phyloP scores from a whole-genome alignment of 352 stramenopile species.

The Phytophthora capsici region DNA sequence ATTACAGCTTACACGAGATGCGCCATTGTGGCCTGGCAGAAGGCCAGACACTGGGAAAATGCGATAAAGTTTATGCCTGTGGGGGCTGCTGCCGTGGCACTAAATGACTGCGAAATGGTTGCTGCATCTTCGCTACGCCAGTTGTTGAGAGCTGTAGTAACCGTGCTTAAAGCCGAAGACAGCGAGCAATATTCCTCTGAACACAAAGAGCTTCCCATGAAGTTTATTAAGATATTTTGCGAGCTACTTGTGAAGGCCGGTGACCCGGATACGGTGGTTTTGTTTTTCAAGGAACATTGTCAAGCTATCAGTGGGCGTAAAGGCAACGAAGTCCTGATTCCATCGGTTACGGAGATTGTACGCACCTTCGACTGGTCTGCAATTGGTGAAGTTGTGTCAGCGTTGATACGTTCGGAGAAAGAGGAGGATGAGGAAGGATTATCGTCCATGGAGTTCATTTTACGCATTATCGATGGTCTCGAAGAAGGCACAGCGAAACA shows the following conservation, averaged over 20 bases:
- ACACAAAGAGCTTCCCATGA: not conserved
- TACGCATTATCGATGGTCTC: constrained; percentile 14
- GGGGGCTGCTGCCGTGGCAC: not conserved
- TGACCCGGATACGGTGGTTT: constrained; percentile 1
- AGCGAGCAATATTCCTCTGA: not conserved
- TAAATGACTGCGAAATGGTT: not conserved
- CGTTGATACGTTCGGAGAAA: not conserved
- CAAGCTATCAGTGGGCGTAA: not conserved
- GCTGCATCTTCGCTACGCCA: not conserved
- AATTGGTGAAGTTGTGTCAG: constrained; percentile 4
- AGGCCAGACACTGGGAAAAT: not conserved
- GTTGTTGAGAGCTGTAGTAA: constrained; percentile 3
- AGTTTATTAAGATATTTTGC: constrained; percentile 5
- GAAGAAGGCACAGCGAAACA: not conserved
- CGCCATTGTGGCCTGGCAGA: not conserved
- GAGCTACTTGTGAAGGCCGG: constrained; percentile 7
- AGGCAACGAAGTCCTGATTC: constrained; percentile 4
- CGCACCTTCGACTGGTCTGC: constrained; percentile 18
- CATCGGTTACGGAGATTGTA: constrained; percentile 9
- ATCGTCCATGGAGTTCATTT: constrained; percentile 3
- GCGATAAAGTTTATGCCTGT: constrained; percentile 11
- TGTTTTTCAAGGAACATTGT: constrained; percentile 22
- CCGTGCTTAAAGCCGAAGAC: not conserved
- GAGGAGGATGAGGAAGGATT: not conserved
- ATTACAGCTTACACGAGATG: not conserved